Base-by-base conservation (phyloP, 148 eudicot species). In the Salicornia ramosissima region DNA sequence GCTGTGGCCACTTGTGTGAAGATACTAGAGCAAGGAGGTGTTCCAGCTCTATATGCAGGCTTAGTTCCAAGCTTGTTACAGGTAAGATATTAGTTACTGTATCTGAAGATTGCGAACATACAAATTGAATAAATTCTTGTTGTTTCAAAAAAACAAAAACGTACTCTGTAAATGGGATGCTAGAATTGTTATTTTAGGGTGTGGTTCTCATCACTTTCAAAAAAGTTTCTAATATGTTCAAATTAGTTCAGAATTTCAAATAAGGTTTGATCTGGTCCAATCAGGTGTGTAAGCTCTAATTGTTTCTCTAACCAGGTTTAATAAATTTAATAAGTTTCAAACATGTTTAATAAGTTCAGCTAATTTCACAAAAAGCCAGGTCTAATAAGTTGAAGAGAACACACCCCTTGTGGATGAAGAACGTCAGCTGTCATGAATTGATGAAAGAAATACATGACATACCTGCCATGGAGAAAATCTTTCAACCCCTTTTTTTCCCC, bases 11-110 rank as follows among this genome's bases (percentile, higher is more conserved):
- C 98, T 67, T 86, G 88, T 78, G 64, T 82, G 51, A 94, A 88
- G 80, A 84, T 94, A 54, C 83, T 87, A 62, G 92, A 90, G 74
- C 88, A 84, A 71, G 98, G 98, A 65, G 98, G 98, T 47, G 74
- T 94, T 80, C 92, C 97, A 40, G 98, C 97, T 25, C 87, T 94
- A 33, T 94, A 94, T 82, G 96, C 92, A 16, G 98, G 98, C 78
- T 67, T 94, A 47, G 75, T 81, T 67, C 98, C 98, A 49, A 94
- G 98, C 79, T 83, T 94, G 73, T 80, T 94, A 59, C 98, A 94
- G 96, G 98, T 90, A 82, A 15, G 26, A 15, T 9, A 21, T 45
- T 40, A 50, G n/a, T 56, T 65, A 36, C 8, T 36, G 40, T 8
- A 36, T 36, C 40, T 3, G 5, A 36, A 36, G 4, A 36, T 36